Conservation (phyloP, 2,329 filamentous ascomycete species). For the Pseudogymnoascus sp. region DNA sequence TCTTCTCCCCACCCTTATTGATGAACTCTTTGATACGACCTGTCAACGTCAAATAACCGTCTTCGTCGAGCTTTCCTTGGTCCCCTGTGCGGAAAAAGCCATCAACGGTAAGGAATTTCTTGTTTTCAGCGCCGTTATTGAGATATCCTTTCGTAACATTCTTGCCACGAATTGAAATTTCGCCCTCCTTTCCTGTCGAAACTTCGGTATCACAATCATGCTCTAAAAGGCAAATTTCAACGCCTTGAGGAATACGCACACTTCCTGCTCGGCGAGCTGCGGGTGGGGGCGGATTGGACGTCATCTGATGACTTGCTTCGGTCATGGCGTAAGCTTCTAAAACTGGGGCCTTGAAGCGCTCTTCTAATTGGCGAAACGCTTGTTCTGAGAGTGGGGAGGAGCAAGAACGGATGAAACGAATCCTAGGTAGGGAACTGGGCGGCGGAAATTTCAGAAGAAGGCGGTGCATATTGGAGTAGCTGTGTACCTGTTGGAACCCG, state of each 20-base stretch:
- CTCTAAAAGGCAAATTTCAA: conserved; percentile 72
- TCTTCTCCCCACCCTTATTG: conserved; percentile 86
- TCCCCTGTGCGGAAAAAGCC: conserved; percentile 86
- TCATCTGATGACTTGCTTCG: conserved; percentile 81
- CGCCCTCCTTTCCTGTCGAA: conserved; percentile 62
- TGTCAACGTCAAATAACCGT: conserved; percentile 79
- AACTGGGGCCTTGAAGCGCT: conserved; percentile 68
- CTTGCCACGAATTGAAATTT: conserved; percentile 75
- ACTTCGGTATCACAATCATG: conserved; percentile 63
- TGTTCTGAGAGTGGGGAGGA: conserved; percentile 78
- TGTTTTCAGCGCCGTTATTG: conserved; percentile 73
- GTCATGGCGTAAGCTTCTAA: conserved; percentile 92
- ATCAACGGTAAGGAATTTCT: conserved; percentile 60
- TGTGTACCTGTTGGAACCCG: conserved; percentile 94
- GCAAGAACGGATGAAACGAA: conserved; percentile 83
- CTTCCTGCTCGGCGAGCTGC: conserved; percentile 71
- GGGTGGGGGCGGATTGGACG: conserved; percentile 64
- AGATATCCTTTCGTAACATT: conserved; percentile 82
- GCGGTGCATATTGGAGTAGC: conserved; percentile 88
- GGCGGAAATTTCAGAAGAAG: conserved; percentile 70
- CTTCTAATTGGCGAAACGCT: conserved; percentile 71
- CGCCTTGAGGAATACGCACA: conserved; percentile 76
- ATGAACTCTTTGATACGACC: conserved; percentile 92
- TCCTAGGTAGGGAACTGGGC: conserved; percentile 60
- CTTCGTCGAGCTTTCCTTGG: conserved; percentile 71